Evolutionary conservation across 164 flowering plant species (phyloP), one percentile per base, ranked within the genome.

Genomic region (Aristolochia fimbriata): DNA sequence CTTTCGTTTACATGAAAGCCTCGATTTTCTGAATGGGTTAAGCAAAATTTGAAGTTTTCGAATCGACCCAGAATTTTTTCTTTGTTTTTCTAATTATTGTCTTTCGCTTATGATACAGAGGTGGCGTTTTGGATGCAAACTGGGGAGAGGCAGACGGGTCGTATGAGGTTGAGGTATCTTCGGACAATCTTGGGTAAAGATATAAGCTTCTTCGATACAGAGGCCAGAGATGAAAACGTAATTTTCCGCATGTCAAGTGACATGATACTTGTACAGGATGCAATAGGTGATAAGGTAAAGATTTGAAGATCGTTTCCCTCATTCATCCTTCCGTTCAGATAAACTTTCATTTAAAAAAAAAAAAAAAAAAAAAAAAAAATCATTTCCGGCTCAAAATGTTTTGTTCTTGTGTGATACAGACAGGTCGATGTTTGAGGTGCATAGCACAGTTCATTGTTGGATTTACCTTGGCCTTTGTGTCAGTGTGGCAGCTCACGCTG

Each of bases 121-220:
- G 84, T 87, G 56, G 83, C 91, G 41, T 80, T 64, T 57, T 87
- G 88, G 88, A 81, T 67, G 78, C 88, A 82, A 72, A 87, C 91
- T 37, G 91, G 87, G 62, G 88, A 84, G 65, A 79, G 95, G 48
- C 88, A 85, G 64, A 71, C 91, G 23, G 76, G 84, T 41, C 71
- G 83, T 17, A 58, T 87, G 76, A 70, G 95, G 43, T 24, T 83
- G 50, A 76, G 77, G 72, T 87, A 80, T 64, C 87, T 87, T 12
- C 72, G 78, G 43, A 67, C 90, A 20, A 69, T 81, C 25, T 55
- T 87, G 52, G 74, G 47, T 25, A 72, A 69, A 69, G 83, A 84
- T 58, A 84, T 87, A 4, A 52, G 41, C 17, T 87, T 76, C 52
- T 87, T 87, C 59, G 88, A 87, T 68, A 83, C 71, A 20, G 83